Conservation (phyloP, 2,329 filamentous ascomycete species). For the Claviceps pazoutovae region DNA sequence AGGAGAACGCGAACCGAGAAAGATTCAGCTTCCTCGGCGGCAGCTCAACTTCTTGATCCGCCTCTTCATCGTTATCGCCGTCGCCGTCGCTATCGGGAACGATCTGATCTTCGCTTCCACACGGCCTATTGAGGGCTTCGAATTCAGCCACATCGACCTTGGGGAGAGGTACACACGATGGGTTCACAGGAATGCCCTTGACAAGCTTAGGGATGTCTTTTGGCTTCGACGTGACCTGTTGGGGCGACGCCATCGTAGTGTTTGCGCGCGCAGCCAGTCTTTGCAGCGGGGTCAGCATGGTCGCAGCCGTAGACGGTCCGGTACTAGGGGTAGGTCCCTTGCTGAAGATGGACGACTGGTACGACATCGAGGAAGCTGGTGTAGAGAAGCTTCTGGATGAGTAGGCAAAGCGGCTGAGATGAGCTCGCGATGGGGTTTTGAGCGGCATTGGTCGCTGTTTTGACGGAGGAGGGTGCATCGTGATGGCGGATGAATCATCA, state of each 20-base stretch:
- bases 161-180: slow-evolving; percentile 40
- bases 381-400: slow-evolving; percentile 17
- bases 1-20: slow-evolving; percentile 32
- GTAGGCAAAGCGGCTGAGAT: slow-evolving; percentile 22
- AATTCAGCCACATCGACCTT: slow-evolving; percentile 40
- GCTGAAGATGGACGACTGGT: slow-evolving; percentile 23
- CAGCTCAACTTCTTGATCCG: slow-evolving; percentile 23
- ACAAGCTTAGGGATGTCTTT: slow-evolving; percentile 15
- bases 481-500: background rate
- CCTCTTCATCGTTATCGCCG: slow-evolving; percentile 30
- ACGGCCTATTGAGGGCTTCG: slow-evolving; percentile 31
- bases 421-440: slow-evolving; percentile 17
- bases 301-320: slow-evolving; percentile 26
- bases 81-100: slow-evolving; percentile 38
- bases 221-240: slow-evolving; percentile 15
- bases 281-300: slow-evolving; percentile 38
- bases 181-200: slow-evolving; percentile 31
- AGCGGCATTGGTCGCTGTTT: slow-evolving; percentile 9
- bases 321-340: slow-evolving; percentile 25
- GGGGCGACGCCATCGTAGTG: slow-evolving; percentile 15
- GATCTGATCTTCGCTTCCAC: slow-evolving; percentile 44
- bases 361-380: slow-evolving; percentile 21
- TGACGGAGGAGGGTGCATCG: slow-evolving; percentile 16
- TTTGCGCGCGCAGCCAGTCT: slow-evolving; percentile 35
- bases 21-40: slow-evolving; percentile 28